Percentiles rank a stretch among this genome's conserved stretches.
Conservation (phyloP, 176 grass and related monocot genomes). For the Thinopyrum elongatum region DNA sequence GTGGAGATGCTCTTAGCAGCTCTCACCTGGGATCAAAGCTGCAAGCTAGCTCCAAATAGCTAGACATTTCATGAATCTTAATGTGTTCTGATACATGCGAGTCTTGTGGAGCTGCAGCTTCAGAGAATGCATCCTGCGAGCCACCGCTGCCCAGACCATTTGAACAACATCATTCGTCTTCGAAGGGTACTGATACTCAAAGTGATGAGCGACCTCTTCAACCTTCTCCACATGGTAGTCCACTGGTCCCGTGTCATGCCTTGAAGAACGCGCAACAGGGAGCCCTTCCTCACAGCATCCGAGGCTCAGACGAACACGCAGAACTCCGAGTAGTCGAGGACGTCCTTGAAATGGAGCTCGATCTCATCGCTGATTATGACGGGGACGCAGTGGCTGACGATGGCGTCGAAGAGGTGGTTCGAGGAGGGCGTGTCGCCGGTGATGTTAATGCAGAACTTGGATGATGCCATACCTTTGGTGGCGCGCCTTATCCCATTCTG, state of each 20-base stretch:
- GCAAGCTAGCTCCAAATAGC: not conserved
- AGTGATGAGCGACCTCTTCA: slow-evolving; percentile 68
- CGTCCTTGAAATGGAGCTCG: slow-evolving; percentile 80
- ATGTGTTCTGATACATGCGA: slow-evolving; percentile 28
- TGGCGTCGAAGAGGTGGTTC: slow-evolving; percentile 83
- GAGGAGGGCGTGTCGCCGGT: slow-evolving; percentile 83
- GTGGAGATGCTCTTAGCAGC: too few species aligned
- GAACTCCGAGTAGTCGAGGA: slow-evolving; percentile 78
- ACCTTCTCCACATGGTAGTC: slow-evolving; percentile 50
- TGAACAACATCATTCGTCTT: slow-evolving; percentile 55
- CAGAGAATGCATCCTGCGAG: slow-evolving; percentile 60
- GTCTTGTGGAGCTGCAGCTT: slow-evolving; percentile 56
- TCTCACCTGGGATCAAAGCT: not conserved
- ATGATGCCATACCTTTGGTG: slow-evolving; percentile 57
- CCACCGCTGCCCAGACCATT: slow-evolving; percentile 74
- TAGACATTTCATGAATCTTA: slow-evolving; percentile 25
- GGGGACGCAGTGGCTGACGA: slow-evolving; percentile 73
- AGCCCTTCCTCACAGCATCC: slow-evolving; percentile 41
- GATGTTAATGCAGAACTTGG: slow-evolving; percentile 80
- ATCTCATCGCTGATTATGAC: slow-evolving; percentile 79
- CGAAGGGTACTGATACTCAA: slow-evolving; percentile 72
- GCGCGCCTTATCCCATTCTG: slow-evolving; percentile 66
- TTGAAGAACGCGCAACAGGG: slow-evolving; percentile 49
- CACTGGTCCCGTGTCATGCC: slow-evolving; percentile 39
- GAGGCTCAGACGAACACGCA: slow-evolving; percentile 73